Conservation (phyloP, 1,284 basidiomycete species). For the Leccinum fuscescens region DNA sequence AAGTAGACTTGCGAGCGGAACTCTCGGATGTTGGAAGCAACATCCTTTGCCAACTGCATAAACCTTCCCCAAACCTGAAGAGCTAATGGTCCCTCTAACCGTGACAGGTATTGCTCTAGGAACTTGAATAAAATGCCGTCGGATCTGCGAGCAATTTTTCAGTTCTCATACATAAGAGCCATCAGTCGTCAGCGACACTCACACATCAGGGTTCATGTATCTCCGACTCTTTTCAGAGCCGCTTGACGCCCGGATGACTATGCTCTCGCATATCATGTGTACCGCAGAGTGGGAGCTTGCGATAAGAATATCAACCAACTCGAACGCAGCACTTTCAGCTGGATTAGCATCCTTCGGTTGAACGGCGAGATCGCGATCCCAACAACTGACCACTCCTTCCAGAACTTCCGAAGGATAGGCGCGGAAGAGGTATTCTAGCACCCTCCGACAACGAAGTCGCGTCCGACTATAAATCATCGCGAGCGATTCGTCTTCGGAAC, state of each 20-base stretch:
- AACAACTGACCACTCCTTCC: constrained; percentile 78
- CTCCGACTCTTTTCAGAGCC: constrained; percentile 56
- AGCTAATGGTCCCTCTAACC: constrained; percentile 85
- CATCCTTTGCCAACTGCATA: constrained; percentile 78
- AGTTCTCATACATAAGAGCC: neutral
- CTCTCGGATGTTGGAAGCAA: constrained; percentile 59
- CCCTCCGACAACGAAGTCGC: constrained; percentile 67
- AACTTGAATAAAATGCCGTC: constrained; percentile 78
- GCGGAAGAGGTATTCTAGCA: constrained; percentile 85
- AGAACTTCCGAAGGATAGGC: constrained; percentile 78
- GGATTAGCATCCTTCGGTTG: constrained; percentile 38
- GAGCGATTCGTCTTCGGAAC: constrained; percentile 63
- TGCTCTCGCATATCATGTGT: constrained; percentile 87
- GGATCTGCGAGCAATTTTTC: constrained; percentile 42
- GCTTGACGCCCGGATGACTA: constrained; percentile 53
- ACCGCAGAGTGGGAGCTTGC: constrained; percentile 87
- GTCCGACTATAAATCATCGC: constrained; percentile 65
- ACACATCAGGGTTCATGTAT: constrained; percentile 69
- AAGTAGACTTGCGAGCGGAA: constrained; percentile 74
- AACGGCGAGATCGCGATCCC: constrained; percentile 60
- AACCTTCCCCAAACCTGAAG: constrained; percentile 89
- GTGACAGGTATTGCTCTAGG: constrained; percentile 82
- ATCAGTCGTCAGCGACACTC: constrained; percentile 25
- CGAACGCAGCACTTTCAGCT: constrained; percentile 64
- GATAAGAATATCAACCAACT: constrained; percentile 81